phyloP scores from a whole-genome alignment of 1,139 yeast species.

The Scheffersomyces parashehatae region DNA sequence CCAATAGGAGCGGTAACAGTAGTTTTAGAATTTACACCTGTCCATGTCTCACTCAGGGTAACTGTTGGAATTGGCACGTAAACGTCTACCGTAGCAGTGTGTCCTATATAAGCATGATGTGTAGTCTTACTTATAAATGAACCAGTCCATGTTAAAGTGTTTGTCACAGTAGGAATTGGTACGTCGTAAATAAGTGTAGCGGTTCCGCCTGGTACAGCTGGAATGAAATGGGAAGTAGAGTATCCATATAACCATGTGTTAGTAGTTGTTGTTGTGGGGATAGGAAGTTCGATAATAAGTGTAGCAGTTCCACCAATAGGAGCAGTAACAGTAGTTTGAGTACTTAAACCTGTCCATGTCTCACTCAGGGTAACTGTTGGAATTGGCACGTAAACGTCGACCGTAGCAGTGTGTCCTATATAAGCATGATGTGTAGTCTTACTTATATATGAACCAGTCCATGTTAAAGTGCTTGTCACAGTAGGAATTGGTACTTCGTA shows the following conservation, averaged over 20 bases:
- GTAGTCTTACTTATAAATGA: conserved; percentile 12
- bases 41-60: conserved; percentile 14
- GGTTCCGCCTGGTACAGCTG: conserved; percentile 9
- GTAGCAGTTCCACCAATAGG: conserved; percentile 16
- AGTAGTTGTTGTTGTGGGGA: conserved; percentile 14
- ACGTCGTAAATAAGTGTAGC: conserved; percentile 16
- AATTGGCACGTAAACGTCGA: conserved; percentile 17
- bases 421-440: conserved; percentile 8
- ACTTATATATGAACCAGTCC: too few relatives aligned
- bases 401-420: conserved; percentile 14
- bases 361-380: conserved; percentile 10
- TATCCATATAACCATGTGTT: conserved; percentile 10
- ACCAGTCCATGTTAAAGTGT: conserved; percentile 17
- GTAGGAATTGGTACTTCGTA: too few relatives aligned
- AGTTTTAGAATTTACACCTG: conserved; percentile 10
- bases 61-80: conserved; percentile 14
- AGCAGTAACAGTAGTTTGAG: conserved; percentile 3
- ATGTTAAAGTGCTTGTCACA: too few relatives aligned
- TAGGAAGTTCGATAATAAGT: conserved; percentile 15
- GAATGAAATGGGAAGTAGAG: neutral
- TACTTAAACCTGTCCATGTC: conserved; percentile 4
- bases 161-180: conserved; percentile 20
- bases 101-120: conserved; percentile 11
- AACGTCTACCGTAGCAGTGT: conserved; percentile 16
- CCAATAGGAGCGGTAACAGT: conserved; percentile 7